phyloP scores from a whole-genome alignment of 257 asterid species.

The Plantago major region DNA sequence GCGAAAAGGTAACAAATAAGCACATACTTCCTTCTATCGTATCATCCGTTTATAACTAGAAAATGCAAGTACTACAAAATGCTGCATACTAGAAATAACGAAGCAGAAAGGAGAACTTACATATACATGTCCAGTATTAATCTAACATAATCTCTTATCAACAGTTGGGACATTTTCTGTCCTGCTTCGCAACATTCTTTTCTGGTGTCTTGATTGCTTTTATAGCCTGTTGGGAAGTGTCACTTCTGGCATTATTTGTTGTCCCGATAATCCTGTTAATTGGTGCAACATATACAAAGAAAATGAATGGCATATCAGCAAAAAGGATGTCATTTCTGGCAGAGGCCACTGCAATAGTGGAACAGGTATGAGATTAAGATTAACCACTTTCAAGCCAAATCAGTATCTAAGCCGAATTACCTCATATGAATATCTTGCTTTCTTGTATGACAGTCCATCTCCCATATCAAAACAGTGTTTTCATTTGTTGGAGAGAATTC shows the following conservation, averaged over 20 bases:
- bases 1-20: slow-evolving; percentile 59
- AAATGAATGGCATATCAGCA: slow-evolving; percentile 58
- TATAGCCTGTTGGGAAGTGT: slow-evolving; percentile 77
- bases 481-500: slow-evolving; percentile 75
- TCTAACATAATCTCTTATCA: slow-evolving; percentile 24
- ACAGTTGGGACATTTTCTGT: slow-evolving; percentile 77
- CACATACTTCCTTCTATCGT: neutral
- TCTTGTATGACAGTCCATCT: slow-evolving; percentile 48
- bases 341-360: slow-evolving; percentile 73
- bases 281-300: slow-evolving; percentile 67
- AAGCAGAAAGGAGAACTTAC: slow-evolving; percentile 10
- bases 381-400: neutral
- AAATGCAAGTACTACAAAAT: neutral
- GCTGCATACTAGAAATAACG: neutral
- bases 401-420: neutral
- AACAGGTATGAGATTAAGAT: slow-evolving; percentile 47
- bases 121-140: slow-evolving; percentile 11
- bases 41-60: neutral
- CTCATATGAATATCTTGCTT: slow-evolving; percentile 13
- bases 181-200: slow-evolving; percentile 69
- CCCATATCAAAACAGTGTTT: slow-evolving; percentile 81
- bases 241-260: slow-evolving; percentile 64
- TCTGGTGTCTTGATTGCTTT: slow-evolving; percentile 72
- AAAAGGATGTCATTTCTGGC: slow-evolving; percentile 54
- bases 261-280: slow-evolving; percentile 64